Evolutionary conservation across 371 early-diverging fungal genomes (phyloP), one percentile per base, ranked within the genome.

Genomic region (Mucor mucedo): DNA sequence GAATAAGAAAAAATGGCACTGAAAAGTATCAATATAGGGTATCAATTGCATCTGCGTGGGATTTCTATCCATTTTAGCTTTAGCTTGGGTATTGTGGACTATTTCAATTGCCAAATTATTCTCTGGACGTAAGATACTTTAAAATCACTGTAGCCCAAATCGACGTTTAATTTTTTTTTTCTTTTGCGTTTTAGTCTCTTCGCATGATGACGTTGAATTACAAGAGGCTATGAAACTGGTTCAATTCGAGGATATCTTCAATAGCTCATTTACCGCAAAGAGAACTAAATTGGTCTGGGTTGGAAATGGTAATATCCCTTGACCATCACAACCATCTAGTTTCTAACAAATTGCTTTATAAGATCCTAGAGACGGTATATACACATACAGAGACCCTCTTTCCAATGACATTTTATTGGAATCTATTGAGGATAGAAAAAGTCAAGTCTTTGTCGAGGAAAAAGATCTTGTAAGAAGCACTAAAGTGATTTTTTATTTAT

Each of bases 191-290:
- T 27, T 55, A 55, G 56, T 66, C 2, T 16, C 61, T 42, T 50
- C 45, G 3, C 29, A 8, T 13, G 39, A 44, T 8, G 33, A 52
- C 9, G n/a, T 44, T 13, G 42, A 42, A 14, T 7, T 9, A 14
- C 33, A 44, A 47, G 41, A 35, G 9, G 2, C 28, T n/a, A n/a
- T 45, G 2, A 54, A 35, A 27, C 66, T 41, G 2, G 63, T 77
- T 29, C 70, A 72, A 16, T 75, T 84, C 27, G 76, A 81, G 21
- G 83, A 84, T 66, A 65, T 84, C 49, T 83, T 78, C 69, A 83
- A 84, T 29, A 45, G 59, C n/a, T 76, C 85, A 0, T 84, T 83
- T 59, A 29, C 74, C 8, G 79, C 77, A 14, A 75, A 70, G 57
- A 60, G 61, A 29, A 70, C 71, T 8, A 60, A 70, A 3, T 63